Conservation (phyloP, 2,329 filamentous ascomycete species). For the Beauveria varroae region DNA sequence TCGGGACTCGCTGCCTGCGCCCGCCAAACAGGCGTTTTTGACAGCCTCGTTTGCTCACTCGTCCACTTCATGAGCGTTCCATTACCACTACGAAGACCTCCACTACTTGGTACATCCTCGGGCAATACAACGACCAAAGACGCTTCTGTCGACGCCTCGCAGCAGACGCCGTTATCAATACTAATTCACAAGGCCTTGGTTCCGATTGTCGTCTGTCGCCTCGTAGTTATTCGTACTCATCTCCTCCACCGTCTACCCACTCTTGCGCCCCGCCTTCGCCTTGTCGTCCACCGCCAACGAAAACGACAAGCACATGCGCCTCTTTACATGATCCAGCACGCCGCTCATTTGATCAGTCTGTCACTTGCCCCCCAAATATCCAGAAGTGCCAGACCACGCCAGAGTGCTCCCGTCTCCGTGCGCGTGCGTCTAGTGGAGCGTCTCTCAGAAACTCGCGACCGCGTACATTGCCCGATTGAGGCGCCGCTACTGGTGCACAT, state of each 20-base stretch:
- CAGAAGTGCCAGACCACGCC: not conserved
- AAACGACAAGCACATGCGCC: not conserved
- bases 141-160: not conserved
- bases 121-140: not conserved
- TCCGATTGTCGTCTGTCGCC: not conserved
- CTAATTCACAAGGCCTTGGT: not conserved
- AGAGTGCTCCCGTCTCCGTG: not conserved
- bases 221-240: not conserved
- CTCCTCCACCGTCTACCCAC: not conserved
- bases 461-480: slow-evolving; percentile 4
- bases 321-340: not conserved
- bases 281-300: not conserved
- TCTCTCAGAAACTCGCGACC: not conserved
- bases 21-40: not conserved
- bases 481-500: not conserved
- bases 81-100: too few species aligned
- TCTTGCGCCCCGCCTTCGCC: not conserved
- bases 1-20: not conserved
- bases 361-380: not conserved
- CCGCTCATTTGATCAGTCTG: not conserved
- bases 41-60: not conserved
- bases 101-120: not conserved
- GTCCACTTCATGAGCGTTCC: not conserved
- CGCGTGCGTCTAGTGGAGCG: slow-evolving; percentile 9
- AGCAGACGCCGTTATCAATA: not conserved